A percentile compares a stretch with the other conserved stretches of the same genome.
These are phyloP conservation scores for Pinus albicaulis DNA, from an alignment of 75 land plant genomes.

Conservation along the genomic window DNA sequence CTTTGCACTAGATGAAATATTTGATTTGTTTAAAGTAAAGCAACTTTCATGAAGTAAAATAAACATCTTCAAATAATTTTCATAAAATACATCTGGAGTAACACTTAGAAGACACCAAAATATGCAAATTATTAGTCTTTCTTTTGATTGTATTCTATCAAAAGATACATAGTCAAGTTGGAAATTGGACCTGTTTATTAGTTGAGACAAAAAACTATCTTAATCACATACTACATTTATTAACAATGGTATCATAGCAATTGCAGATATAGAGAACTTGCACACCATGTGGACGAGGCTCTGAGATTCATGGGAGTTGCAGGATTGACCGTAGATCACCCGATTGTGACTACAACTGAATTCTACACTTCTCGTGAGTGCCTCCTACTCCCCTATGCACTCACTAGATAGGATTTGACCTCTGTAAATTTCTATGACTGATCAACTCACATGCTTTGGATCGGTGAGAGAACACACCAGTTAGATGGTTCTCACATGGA, in stretches of 20 bases:
- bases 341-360: conserved; percentile 24
- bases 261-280: conserved; percentile 51
- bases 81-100: too few relatives aligned
- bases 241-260: not conserved
- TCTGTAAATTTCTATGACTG: conserved; percentile 29
- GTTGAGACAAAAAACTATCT: too few relatives aligned
- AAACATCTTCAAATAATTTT: too few relatives aligned
- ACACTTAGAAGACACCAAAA: too few relatives aligned
- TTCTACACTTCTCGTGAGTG: conserved; percentile 52
- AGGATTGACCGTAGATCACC: conserved; percentile 39
- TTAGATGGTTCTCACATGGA: conserved; percentile 71
- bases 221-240: too few relatives aligned
- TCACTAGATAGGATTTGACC: conserved; percentile 49
- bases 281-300: conserved; percentile 65
- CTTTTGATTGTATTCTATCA: too few relatives aligned
- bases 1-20: too few relatives aligned
- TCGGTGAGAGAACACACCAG: conserved; percentile 61
- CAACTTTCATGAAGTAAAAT: too few relatives aligned
- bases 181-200: too few relatives aligned
- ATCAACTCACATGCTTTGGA: conserved; percentile 51
- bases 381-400: conserved; percentile 48
- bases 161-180: too few relatives aligned
- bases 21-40: too few relatives aligned
- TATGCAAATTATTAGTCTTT: too few relatives aligned
- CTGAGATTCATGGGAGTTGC: conserved; percentile 70